Conservation (phyloP, 2,329 filamentous ascomycete genomes). For the Clarireedia hainanense region DNA sequence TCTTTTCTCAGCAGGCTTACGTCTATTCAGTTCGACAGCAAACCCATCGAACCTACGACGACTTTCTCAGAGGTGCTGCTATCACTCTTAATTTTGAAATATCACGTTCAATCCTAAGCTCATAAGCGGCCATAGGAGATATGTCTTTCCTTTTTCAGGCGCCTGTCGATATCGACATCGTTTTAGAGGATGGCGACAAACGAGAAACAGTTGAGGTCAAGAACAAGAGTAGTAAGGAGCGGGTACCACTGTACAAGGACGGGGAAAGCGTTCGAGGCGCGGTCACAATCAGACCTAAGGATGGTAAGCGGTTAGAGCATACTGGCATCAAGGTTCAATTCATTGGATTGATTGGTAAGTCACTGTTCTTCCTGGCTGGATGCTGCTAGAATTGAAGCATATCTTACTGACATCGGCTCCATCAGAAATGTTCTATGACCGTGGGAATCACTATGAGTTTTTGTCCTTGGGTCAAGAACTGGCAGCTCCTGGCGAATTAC, state of each 20-base stretch:
- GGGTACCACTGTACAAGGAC: slow-evolving; percentile 94
- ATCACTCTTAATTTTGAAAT: too few species aligned
- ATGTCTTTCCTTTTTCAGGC: slow-evolving; percentile 99
- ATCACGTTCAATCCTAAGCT: neutral
- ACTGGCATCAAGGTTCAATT: slow-evolving; percentile 99
- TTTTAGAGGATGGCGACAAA: slow-evolving; percentile 91
- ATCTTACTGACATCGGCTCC: neutral
- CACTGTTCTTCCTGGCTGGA: neutral
- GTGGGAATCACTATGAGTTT: slow-evolving; percentile 98
- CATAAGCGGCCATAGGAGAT: neutral
- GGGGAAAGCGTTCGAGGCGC: slow-evolving; percentile 96
- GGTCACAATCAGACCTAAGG: slow-evolving; percentile 91
- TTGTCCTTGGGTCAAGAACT: slow-evolving; percentile 95
- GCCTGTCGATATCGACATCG: slow-evolving; percentile 96
- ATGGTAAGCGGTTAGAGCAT: slow-evolving; percentile 95
- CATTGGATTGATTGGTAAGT: slow-evolving; percentile 89
- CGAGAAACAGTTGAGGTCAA: slow-evolving; percentile 95
- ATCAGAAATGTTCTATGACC: slow-evolving; percentile 98
- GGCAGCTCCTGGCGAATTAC: slow-evolving; percentile 91
- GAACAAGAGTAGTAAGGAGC: slow-evolving; percentile 96
- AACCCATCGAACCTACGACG: too few species aligned
- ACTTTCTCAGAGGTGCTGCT: too few species aligned
- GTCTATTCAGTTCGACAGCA: too few species aligned
- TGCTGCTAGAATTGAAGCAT: neutral
- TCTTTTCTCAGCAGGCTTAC: too few species aligned